Percentiles rank a stretch among this genome's conserved stretches.
Evolutionary conservation across 2,329 filamentous ascomycete species (phyloP).

Genomic region (Fusarium humuli): DNA sequence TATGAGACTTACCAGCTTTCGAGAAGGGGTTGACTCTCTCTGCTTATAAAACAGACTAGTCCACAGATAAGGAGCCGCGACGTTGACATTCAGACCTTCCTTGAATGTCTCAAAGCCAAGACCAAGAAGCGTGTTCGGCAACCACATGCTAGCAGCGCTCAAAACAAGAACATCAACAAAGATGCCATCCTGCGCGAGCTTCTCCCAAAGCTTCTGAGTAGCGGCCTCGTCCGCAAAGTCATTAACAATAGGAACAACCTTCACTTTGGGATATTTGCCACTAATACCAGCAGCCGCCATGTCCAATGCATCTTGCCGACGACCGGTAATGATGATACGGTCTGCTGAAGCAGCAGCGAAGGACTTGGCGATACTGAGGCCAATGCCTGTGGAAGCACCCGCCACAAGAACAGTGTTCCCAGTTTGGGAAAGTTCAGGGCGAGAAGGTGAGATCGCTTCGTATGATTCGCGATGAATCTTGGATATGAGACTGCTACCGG

Average conservation of each 20-base stretch:
- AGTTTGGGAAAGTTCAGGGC: slow-evolving; percentile 57
- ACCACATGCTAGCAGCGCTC: slow-evolving; percentile 40
- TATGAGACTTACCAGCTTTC: background rate
- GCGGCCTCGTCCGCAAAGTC: slow-evolving; percentile 24
- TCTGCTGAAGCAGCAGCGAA: slow-evolving; percentile 58
- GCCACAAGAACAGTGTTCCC: slow-evolving; percentile 4
- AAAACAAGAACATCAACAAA: slow-evolving; percentile 48
- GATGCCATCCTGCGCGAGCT: slow-evolving; percentile 26
- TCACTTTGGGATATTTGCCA: background rate
- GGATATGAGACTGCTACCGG: background rate
- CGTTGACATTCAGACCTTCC: background rate
- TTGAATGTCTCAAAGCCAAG: slow-evolving; percentile 7
- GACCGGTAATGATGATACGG: slow-evolving; percentile 55
- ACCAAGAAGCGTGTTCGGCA: slow-evolving; percentile 11
- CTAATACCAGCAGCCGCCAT: background rate
- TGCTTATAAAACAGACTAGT: slow-evolving; percentile 4
- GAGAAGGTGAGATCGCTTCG: slow-evolving; percentile 51
- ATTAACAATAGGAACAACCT: background rate
- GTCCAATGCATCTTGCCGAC: slow-evolving; percentile 42
- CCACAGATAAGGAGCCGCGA: slow-evolving; percentile 1
- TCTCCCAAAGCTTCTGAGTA: slow-evolving; percentile 47
- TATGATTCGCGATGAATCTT: slow-evolving; percentile 43
- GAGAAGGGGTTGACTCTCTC: background rate
- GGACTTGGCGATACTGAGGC: slow-evolving; percentile 55
- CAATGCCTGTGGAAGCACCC: slow-evolving; percentile 19